Conservation (phyloP, 2,329 filamentous ascomycete genomes). For the Aaosphaeria pasadenensis region DNA sequence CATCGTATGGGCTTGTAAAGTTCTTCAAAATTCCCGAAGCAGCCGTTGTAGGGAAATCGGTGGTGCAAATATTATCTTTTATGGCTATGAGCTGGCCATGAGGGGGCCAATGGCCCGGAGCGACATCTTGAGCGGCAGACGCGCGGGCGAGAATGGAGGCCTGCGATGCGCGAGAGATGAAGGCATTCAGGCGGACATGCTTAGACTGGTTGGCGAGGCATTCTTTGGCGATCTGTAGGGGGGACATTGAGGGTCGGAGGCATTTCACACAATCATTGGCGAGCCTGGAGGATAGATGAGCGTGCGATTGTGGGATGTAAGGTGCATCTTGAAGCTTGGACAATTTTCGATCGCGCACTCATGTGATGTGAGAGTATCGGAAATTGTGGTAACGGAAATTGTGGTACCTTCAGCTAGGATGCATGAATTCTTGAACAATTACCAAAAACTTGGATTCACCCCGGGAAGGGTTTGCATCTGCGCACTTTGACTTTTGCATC, state of each 20-base stretch:
- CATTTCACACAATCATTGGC: slow-evolving; percentile 6
- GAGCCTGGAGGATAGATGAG: neutral
- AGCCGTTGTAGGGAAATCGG: slow-evolving; percentile 65
- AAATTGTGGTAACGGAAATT: no score
- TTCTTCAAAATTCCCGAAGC: slow-evolving; percentile 68
- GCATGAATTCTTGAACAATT: no score
- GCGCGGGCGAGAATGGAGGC: slow-evolving; percentile 20
- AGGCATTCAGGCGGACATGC: slow-evolving; percentile 37
- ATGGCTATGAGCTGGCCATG: slow-evolving; percentile 41
- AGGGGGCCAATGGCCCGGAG: neutral
- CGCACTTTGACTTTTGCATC: no score
- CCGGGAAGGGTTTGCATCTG: no score
- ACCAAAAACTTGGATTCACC: no score
- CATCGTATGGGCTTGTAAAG: slow-evolving; percentile 75
- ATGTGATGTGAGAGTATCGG: no score
- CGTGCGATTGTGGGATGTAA: no score
- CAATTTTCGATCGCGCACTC: no score
- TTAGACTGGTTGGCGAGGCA: slow-evolving; percentile 33
- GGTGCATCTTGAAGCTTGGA: no score
- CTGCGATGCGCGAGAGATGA: slow-evolving; percentile 24
- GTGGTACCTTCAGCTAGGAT: no score
- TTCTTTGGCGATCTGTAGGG: slow-evolving; percentile 33
- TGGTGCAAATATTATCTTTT: slow-evolving; percentile 53
- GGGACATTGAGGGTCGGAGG: slow-evolving; percentile 34
- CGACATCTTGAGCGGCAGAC: slow-evolving; percentile 13